Evolutionary conservation across 2,329 filamentous ascomycete species (phyloP).

Genomic region (Corinectria fuckeliana): DNA sequence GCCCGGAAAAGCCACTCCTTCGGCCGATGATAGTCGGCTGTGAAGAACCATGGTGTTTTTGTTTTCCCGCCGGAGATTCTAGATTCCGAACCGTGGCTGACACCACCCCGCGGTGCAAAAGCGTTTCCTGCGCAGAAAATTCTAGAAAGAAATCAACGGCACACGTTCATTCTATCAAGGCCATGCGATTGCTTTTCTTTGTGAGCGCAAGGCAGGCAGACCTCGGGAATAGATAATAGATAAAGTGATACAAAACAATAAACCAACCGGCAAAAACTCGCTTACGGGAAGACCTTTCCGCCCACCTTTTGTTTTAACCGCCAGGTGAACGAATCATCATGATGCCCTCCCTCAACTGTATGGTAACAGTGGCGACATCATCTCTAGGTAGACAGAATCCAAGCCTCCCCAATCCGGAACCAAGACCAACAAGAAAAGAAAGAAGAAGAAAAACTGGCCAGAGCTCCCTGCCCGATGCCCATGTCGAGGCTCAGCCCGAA

Average conservation of each 20-base stretch:
- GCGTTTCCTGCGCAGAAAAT: background rate
- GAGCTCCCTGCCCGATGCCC: background rate
- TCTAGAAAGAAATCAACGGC: background rate
- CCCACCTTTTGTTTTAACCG: constrained; percentile 14
- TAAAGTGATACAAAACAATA: background rate
- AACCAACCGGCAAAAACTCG: background rate
- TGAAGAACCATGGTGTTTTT: background rate
- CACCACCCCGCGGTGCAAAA: background rate
- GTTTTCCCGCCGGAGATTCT: background rate
- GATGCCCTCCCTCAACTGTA: constrained; percentile 25
- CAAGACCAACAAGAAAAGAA: background rate
- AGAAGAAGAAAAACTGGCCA: background rate
- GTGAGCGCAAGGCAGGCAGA: background rate
- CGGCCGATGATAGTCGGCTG: background rate
- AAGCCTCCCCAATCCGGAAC: constrained; percentile 6
- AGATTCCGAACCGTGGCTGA: too few species aligned
- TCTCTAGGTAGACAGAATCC: constrained; percentile 27
- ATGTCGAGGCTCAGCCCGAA: background rate
- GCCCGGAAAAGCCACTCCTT: background rate
- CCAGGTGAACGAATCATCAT: constrained; percentile 21
- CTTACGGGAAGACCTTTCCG: constrained; percentile 1
- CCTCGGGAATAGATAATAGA: background rate
- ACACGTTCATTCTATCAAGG: background rate
- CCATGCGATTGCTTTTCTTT: background rate
- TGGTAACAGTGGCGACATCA: constrained; percentile 22